These are phyloP conservation scores for Endocladia muricata DNA, from an alignment of 31 red algal species.

Conservation along the genomic window DNA sequence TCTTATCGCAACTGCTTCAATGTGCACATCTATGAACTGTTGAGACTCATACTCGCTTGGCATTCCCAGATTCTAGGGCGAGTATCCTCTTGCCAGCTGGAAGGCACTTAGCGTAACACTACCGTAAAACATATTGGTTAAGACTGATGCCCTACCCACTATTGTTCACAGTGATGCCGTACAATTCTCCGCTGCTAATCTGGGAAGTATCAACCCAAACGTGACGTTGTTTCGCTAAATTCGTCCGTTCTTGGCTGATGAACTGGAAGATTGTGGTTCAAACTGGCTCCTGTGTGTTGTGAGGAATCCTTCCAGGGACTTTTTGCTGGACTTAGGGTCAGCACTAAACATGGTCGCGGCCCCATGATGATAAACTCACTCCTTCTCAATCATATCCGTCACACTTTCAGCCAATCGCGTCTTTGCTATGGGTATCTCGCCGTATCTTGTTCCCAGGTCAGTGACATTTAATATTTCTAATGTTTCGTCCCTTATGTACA, in stretches of 20 bases:
- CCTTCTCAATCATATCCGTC: slow-evolving; percentile 7
- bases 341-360: slow-evolving; percentile 4
- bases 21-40: slow-evolving; percentile 4
- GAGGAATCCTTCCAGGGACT: slow-evolving; percentile 2
- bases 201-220: not conserved
- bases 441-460: not conserved
- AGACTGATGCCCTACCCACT: not conserved
- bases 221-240: slow-evolving; percentile 7
- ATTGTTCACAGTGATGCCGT: not conserved
- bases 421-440: not conserved
- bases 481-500: slow-evolving; percentile 1
- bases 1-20: not conserved
- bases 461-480: slow-evolving; percentile 2
- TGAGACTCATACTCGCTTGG: not conserved
- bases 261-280: not conserved
- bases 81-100: slow-evolving; percentile 24
- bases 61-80: not conserved
- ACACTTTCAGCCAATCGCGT: not conserved
- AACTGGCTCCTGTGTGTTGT: not conserved
- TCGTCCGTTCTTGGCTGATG: not conserved
- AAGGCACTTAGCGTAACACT: slow-evolving; percentile 4
- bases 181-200: not conserved
- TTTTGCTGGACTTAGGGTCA: not conserved
- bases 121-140: slow-evolving; percentile 11
- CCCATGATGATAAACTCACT: slow-evolving; percentile 13